Evolutionary conservation across 2,329 filamentous ascomycete genomes (phyloP), one percentile per base, ranked within the genome.

Genomic region (Colletotrichum zoysiae): DNA sequence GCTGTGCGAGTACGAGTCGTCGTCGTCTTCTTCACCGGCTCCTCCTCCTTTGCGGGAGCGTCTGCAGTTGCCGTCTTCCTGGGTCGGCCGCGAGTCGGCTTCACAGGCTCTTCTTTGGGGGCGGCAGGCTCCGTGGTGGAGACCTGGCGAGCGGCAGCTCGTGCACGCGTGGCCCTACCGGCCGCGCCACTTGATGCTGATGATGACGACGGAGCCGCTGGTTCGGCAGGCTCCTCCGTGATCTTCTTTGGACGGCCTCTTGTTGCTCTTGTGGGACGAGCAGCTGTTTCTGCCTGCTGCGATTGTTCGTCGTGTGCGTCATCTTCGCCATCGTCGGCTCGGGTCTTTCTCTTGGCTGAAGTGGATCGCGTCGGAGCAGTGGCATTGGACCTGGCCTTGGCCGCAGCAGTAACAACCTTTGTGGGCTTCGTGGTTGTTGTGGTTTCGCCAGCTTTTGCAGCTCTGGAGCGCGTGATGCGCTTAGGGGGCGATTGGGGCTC

Each of bases 401-500:
- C 82, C 18, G 85, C 82, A 68, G 86, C 82, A 75, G 86, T 86
- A 72, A 85, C 81, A 73, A 86, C 82, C 71, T 81, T 86, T 70
- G 84, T 82, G 2, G 82, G 81, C 75, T 84, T 85, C 46, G 79
- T 59, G 23, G 51, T 59, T 8, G 74, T 71, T 53, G 79, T 77
- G 35, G 81, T 77, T 69, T 84, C 81, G 65, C 75, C 77, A 44
- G 78, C 78, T 77, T 82, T 85, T 55, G 84, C 84, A 42, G 84
- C 83, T 70, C 84, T 80, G 57, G 84, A 81, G 63, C 88, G 86
- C 73, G 88, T 90, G 77, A 90, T 85, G 74, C 88, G 86, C 81
- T 89, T 89, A 46, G 88, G 88, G 63, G 88, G 88, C 70, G 87
- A 89, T 74, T 82, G 79, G 64, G 81, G 80, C 74, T 88, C 86